Evolutionary conservation across 2,329 filamentous ascomycete species (phyloP), one percentile per base, ranked within the genome.

Genomic region (Rugonectria rugulosa): DNA sequence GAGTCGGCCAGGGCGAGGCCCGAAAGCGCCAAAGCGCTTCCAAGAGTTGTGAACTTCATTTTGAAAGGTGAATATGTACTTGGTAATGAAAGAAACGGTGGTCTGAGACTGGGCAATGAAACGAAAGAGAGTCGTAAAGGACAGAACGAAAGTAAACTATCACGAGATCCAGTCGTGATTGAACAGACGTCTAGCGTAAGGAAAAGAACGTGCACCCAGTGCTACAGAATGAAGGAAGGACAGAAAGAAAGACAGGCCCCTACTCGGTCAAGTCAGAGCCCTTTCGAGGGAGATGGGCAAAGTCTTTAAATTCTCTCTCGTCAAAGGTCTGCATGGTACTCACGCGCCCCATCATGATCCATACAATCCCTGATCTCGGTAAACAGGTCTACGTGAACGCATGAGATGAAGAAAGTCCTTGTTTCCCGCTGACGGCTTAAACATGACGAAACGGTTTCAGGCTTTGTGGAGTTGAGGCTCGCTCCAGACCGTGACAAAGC

Each of bases 11-110:
- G 53, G 14, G 47, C 50, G 1, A 55, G 29, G 24, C 57, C 56
- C 36, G 59, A 31, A 19, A 55, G 31, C 45, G 62, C 54, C 64
- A 65, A 37, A 24, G 56, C 60, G n/a, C 60, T 43, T n/a, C 42
- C 59, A 9, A 62, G 55, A 21, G 66, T 43, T 11, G 57, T 59
- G 43, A 63, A 56, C 51, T 53, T 52, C 63, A 66, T 66, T 8
- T 17, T 48, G 45, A 19, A 24, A 20, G 29, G 27, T 20, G 10
- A 9, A 11, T 10, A 5, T 4, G 6, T 23, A 9, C 9, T 8
- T 5, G 26, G 6, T 20, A 19, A 24, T 20, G 31, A 38, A 19
- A 14, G 19, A 11, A 34, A 29, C 42, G n/a, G 23, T 20, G 31
- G 24, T 31, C 23, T 21, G 11, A 27, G n/a, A 20, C 27, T 34